Evolutionary conservation across 1,139 yeast species (phyloP).

Genomic region (Zygosaccharomyces sapae): DNA sequence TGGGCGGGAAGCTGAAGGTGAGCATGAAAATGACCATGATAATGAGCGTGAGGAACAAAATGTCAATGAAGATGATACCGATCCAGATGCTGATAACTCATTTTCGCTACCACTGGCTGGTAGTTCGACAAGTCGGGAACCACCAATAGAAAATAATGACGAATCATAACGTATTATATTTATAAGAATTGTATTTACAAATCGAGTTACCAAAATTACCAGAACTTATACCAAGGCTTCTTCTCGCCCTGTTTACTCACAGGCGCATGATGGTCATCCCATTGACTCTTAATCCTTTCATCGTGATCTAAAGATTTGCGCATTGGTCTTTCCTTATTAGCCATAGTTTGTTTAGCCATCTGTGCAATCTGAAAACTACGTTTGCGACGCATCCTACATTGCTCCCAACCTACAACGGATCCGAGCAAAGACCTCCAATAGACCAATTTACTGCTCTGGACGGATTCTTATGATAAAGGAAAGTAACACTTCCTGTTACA

Average conservation of each 20-base stretch:
- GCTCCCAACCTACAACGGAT: slow-evolving; percentile 86
- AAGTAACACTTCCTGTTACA: slow-evolving; percentile 69
- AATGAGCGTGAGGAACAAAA: neutral
- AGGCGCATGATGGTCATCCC: slow-evolving; percentile 21
- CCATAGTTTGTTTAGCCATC: slow-evolving; percentile 50
- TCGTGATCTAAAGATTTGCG: slow-evolving; percentile 27
- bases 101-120: slow-evolving; percentile 19
- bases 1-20: neutral
- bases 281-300: slow-evolving; percentile 21
- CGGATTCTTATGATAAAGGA: slow-evolving; percentile 61
- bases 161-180: too few species aligned
- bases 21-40: neutral
- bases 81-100: slow-evolving; percentile 13
- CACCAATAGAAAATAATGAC: too few species aligned
- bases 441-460: slow-evolving; percentile 74
- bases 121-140: slow-evolving; percentile 13
- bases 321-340: slow-evolving; percentile 44
- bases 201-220: slow-evolving; percentile 23
- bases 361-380: slow-evolving; percentile 35
- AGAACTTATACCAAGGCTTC: slow-evolving; percentile 32
- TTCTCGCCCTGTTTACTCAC: slow-evolving; percentile 12
- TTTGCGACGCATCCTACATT: slow-evolving; percentile 70
- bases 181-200: slow-evolving; percentile 4
- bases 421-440: slow-evolving; percentile 78
- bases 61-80: slow-evolving; percentile 9